Evolutionary conservation across 352 stramenopile species (phyloP).

Genomic region (Phytophthora ramorum): DNA sequence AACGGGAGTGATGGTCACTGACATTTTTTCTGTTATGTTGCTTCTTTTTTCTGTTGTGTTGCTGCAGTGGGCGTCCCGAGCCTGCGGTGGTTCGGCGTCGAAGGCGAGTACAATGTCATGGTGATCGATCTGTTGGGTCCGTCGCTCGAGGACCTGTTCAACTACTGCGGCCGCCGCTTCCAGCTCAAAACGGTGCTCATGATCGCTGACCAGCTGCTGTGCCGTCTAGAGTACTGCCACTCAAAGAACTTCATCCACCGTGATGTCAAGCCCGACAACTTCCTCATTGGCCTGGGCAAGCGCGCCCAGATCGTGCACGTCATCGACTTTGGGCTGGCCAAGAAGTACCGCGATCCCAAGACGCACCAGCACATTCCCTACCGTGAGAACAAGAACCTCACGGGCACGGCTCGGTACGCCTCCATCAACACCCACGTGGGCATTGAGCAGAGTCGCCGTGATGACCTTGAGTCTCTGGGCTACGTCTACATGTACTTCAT

Average conservation of each 20-base stretch:
- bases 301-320: constrained; percentile 87
- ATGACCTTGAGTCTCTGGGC: constrained; percentile 98
- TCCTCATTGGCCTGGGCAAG: constrained; percentile 89
- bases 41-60: constrained; percentile 12
- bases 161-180: constrained; percentile 89
- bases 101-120: constrained; percentile 99
- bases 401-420: constrained; percentile 97
- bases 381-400: constrained; percentile 93
- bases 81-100: constrained; percentile 99
- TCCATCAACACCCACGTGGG: constrained; percentile 99
- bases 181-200: constrained; percentile 97
- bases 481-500: constrained; percentile 97
- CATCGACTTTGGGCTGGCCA: constrained; percentile 92
- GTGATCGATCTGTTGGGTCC: constrained; percentile 99
- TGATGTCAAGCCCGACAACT: constrained; percentile 93
- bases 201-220: constrained; percentile 90
- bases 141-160: constrained; percentile 92
- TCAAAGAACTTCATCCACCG: constrained; percentile 92
- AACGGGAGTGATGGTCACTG: constrained; percentile 1
- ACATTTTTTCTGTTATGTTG: constrained; percentile 20
- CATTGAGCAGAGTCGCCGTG: constrained; percentile 97
- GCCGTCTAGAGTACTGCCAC: constrained; percentile 89
- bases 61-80: constrained; percentile 97
- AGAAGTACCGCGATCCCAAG: constrained; percentile 91
- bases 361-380: constrained; percentile 93